Conservation (phyloP, 176 grass and related monocot species). For the Rhynchospora breviuscula region DNA sequence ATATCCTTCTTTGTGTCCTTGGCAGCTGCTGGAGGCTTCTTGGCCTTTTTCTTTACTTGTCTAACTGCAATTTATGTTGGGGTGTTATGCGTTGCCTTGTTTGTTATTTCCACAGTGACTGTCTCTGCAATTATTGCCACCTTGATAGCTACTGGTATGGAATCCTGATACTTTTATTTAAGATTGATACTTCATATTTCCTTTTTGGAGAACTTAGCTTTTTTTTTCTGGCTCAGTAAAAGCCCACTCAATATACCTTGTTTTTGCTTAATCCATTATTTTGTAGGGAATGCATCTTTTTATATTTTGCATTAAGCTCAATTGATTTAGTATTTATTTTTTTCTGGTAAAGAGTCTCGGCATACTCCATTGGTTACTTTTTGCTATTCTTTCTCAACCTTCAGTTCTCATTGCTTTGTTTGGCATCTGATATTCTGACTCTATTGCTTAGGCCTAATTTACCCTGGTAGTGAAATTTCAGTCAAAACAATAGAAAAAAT, state of each 20-base stretch:
- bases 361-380: not conserved
- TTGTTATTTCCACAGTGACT: constrained; percentile 49
- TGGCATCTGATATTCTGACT: not conserved
- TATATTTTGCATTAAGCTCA: not conserved
- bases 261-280: not conserved
- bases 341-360: not conserved
- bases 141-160: constrained; percentile 60
- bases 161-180: not conserved
- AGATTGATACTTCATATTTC: not conserved
- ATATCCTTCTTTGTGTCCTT: constrained; percentile 71
- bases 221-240: too few relatives aligned
- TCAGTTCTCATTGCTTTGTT: not conserved
- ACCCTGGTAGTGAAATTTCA: not conserved
- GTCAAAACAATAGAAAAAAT: constrained; percentile 4
- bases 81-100: constrained; percentile 55
- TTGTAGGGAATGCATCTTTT: not conserved
- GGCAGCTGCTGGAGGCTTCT: constrained; percentile 76
- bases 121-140: constrained; percentile 53
- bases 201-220: not conserved
- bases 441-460: not conserved
- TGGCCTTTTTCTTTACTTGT: constrained; percentile 81
- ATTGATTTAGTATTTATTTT: not conserved
- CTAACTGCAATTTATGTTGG: constrained; percentile 69
- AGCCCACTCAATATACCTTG: not conserved
- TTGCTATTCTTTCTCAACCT: not conserved